Percentiles rank a stretch among this genome's conserved stretches.
Conservation (phyloP, 2,329 filamentous ascomycete species). For the Fusarium sp. region DNA sequence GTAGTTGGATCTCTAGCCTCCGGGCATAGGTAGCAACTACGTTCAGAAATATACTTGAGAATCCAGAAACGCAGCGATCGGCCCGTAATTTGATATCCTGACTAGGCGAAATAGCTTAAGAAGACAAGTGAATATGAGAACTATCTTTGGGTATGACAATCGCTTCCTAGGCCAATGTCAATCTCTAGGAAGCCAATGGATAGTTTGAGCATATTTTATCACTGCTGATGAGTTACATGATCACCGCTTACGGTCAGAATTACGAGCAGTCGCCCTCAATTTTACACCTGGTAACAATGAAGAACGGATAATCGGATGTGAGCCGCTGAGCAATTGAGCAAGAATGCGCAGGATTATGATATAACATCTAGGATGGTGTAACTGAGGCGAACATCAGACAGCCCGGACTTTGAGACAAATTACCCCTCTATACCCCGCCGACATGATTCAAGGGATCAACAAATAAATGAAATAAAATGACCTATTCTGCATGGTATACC, state of each 20-base stretch:
- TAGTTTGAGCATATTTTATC: neutral
- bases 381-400: constrained; percentile 18
- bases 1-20: too few relatives aligned
- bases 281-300: neutral
- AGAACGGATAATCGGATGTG: neutral
- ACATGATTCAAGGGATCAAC: constrained; percentile 7
- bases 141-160: neutral
- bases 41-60: neutral
- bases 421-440: constrained; percentile 37
- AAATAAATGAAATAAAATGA: too few relatives aligned
- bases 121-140: neutral
- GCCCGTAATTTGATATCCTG: neutral
- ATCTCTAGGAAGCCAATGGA: neutral
- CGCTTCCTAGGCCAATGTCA: neutral
- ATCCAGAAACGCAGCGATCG: neutral
- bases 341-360: constrained; percentile 39
- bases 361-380: constrained; percentile 25
- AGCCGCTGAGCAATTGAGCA: constrained; percentile 23
- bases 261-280: neutral
- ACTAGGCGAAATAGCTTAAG: neutral
- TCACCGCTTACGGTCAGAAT: neutral
- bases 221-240: constrained; percentile 5
- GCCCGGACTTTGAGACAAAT: constrained; percentile 1
- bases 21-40: neutral
- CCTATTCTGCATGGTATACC: neutral